Conservation (phyloP, 2,329 filamentous ascomycete genomes). For the Helotiales sp. region DNA sequence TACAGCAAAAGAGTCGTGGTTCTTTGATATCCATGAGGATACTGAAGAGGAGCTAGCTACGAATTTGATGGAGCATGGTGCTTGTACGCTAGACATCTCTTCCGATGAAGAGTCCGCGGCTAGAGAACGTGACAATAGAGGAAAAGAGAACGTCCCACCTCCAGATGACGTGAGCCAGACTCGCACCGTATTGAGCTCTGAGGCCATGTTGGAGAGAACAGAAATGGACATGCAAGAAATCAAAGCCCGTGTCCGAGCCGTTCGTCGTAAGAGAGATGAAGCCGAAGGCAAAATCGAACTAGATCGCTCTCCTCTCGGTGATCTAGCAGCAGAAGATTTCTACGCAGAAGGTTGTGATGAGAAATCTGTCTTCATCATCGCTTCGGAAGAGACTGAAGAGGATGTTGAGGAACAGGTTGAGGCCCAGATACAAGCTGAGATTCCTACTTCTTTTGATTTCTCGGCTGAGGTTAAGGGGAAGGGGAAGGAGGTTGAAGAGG, state of each 20-base stretch:
- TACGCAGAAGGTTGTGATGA: slow-evolving; percentile 67
- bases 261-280: slow-evolving; percentile 36
- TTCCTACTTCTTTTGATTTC: slow-evolving; percentile 28
- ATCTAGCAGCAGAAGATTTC: slow-evolving; percentile 67
- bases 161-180: slow-evolving; percentile 63
- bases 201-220: slow-evolving; percentile 11
- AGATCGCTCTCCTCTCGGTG: slow-evolving; percentile 63
- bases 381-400: slow-evolving; percentile 52
- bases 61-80: slow-evolving; percentile 89
- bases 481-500: slow-evolving; percentile 31
- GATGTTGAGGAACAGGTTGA: slow-evolving; percentile 36
- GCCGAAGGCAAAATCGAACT: slow-evolving; percentile 63
- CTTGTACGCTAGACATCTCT: slow-evolving; percentile 82
- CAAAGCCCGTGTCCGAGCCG: slow-evolving; percentile 32
- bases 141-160: slow-evolving; percentile 94
- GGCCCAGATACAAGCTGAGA: slow-evolving; percentile 32
- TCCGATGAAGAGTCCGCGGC: slow-evolving; percentile 73
- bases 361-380: slow-evolving; percentile 59
- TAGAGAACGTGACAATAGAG: slow-evolving; percentile 59
- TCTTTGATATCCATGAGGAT: slow-evolving; percentile 94
- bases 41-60: slow-evolving; percentile 87
- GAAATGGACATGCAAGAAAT: slow-evolving; percentile 34
- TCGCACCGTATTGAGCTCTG: slow-evolving; percentile 19
- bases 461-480: slow-evolving; percentile 32
- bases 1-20: slow-evolving; percentile 68